Base-by-base conservation (phyloP, 2,329 filamentous ascomycete species). In the Coniochaeta sp. region DNA sequence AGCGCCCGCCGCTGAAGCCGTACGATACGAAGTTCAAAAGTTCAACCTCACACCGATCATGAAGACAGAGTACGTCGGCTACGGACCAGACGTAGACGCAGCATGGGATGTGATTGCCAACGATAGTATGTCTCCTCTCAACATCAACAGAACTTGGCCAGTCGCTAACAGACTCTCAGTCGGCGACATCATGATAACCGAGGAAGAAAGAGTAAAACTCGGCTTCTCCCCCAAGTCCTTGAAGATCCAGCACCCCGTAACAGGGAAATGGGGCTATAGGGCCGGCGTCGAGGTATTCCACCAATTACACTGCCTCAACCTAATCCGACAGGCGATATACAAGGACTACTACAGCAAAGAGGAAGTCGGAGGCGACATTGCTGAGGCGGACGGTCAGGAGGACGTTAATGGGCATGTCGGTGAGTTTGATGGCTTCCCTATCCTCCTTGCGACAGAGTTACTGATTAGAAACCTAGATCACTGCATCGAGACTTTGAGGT, bases 231-330 rank as follows among this genome's bases (percentile, higher is more conserved):
- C 76, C 2, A 65, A 73, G 20, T 78, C 77, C 1, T 67, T 83
- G n/a, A 76, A 74, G 58, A 75, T 81, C 55, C 77, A 73, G 9
- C 69, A 83, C 56, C 75, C 79, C 5, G 69, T 68, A 42, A 81
- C 80, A 1, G 81, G 79, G 16, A 71, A 77, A 52, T 72, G 74
- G 32, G 81, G 80, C 1, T 84, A 82, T 57, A 71, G 80, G n/a
- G 79, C 81, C 0, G 81, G 75, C 0, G 65, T 82, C 3, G 77
- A 82, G 58, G 77, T 80, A 0, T 81, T 82, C 63, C 78, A 82
- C 62, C 77, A 77, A 58, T 67, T 79, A 30, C 75, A 77, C 59
- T 78, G 75, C 61, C 64, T 77, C 32, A 77, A 78, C 58, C 58
- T 77, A 31, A 62, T 71, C 58, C 62, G 75, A 12, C 72, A 78